Evolutionary conservation across 148 eudicot species (phyloP).

Genomic region (Fagopyrum esculentum): DNA sequence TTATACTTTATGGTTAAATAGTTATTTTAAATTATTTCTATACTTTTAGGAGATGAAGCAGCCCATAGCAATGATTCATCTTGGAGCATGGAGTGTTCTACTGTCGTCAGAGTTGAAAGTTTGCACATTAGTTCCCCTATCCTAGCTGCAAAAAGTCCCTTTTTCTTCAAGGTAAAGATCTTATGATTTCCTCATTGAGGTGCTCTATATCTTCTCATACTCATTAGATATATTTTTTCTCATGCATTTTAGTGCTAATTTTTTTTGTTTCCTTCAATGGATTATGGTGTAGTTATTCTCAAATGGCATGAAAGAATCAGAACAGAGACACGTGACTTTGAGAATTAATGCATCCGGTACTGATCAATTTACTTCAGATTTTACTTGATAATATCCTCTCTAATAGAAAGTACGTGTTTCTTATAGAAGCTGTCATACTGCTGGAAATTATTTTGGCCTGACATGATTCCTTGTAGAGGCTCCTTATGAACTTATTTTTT

Average conservation of each 20-base stretch:
- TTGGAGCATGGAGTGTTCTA: conserved; percentile 76
- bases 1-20: not conserved
- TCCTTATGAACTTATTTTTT: not conserved
- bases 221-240: not conserved
- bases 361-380: conserved; percentile 12
- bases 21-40: conserved; percentile 7
- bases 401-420: not conserved
- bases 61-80: conserved; percentile 65
- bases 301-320: conserved; percentile 97
- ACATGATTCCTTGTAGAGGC: not conserved
- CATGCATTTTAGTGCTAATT: not conserved
- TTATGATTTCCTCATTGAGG: not conserved
- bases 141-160: conserved; percentile 97
- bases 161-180: conserved; percentile 72
- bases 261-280: not conserved
- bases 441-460: not conserved
- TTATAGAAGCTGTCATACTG: not conserved
- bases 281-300: conserved; percentile 66
- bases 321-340: conserved; percentile 89
- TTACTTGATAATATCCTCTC: not conserved
- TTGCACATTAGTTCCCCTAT: conserved; percentile 96
- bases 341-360: conserved; percentile 88
- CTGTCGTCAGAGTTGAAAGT: conserved; percentile 58
- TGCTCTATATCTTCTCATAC: conserved; percentile 7
- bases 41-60: conserved; percentile 72